phyloP scores from a whole-genome alignment of 345 rosid genomes.

The Populus ilicifolia region DNA sequence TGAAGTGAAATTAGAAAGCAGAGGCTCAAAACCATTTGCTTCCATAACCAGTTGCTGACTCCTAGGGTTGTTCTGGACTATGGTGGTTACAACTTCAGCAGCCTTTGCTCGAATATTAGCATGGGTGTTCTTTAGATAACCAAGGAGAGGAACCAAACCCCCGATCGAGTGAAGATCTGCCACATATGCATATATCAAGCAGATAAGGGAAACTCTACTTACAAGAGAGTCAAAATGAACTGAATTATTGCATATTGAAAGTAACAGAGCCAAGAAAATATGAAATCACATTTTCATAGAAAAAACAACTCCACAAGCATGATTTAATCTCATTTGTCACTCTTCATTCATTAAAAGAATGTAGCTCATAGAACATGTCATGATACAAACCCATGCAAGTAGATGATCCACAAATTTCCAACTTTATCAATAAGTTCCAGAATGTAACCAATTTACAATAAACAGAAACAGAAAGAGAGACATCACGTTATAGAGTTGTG shows the following conservation, averaged over 20 bases:
- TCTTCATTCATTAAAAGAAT: neutral
- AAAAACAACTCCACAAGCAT: neutral
- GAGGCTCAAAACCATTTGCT: conserved; percentile 83
- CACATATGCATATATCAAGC: neutral
- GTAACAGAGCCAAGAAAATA: neutral
- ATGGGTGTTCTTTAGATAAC: conserved; percentile 66
- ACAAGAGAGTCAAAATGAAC: neutral
- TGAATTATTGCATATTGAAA: neutral
- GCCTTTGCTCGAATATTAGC: conserved; percentile 80
- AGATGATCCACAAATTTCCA: neutral
- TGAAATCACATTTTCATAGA: neutral
- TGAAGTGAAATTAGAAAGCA: conserved; percentile 55
- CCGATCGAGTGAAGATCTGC: conserved; percentile 90
- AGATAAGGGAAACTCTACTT: neutral
- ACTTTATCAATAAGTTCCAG: neutral
- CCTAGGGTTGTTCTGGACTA: conserved; percentile 87
- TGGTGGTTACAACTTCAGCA: conserved; percentile 76
- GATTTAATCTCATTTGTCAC: too few species aligned
- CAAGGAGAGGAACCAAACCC: conserved; percentile 81
- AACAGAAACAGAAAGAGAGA: neutral
- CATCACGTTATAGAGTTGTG: neutral
- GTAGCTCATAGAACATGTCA: neutral
- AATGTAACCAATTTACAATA: neutral
- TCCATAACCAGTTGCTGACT: conserved; percentile 93
- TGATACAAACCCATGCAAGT: neutral